Percentiles rank a stretch among this genome's conserved stretches.
Evolutionary conservation across 805 yeast species (phyloP).

Genomic region (Nakazawaea sp.): DNA sequence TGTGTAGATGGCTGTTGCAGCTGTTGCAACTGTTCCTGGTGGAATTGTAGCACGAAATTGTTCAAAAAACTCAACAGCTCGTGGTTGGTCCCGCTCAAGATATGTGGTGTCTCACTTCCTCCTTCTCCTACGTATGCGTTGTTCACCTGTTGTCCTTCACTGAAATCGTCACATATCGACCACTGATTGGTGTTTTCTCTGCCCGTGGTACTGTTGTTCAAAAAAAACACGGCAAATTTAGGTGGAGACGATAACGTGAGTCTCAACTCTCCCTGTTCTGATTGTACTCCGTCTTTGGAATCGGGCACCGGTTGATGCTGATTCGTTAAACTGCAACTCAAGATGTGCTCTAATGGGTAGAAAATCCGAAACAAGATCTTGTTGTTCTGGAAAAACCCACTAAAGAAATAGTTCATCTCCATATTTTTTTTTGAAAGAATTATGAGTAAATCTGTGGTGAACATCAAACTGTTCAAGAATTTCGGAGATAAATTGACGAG

Average conservation of each 20-base stretch:
- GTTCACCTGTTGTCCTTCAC: conserved; percentile 77
- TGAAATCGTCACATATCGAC: conserved; percentile 79
- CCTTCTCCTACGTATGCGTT: conserved; percentile 53
- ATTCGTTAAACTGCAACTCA: conserved; percentile 45
- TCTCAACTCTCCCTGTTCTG: conserved; percentile 34
- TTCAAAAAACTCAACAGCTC: conserved; percentile 26
- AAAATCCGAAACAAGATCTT: conserved; percentile 68
- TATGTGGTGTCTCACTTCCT: conserved; percentile 62
- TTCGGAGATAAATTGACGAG: conserved; percentile 62
- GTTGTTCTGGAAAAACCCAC: conserved; percentile 61
- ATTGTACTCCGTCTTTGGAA: conserved; percentile 22
- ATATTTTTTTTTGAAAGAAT: conserved; percentile 61
- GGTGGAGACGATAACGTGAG: conserved; percentile 54
- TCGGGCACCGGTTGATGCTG: conserved; percentile 29
- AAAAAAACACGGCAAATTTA: conserved; percentile 71
- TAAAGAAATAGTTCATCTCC: conserved; percentile 73
- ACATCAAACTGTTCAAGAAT: conserved; percentile 56
- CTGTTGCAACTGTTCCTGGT: conserved; percentile 15
- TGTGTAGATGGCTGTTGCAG: too few relatives aligned
- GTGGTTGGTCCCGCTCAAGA: conserved; percentile 47
- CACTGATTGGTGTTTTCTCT: conserved; percentile 54
- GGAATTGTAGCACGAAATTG: conserved; percentile 22
- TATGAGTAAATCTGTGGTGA: conserved; percentile 64
- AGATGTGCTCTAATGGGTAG: conserved; percentile 56
- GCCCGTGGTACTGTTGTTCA: conserved; percentile 38